A percentile compares a stretch with the other conserved stretches of the same genome.
Conservation (phyloP, 2,329 filamentous ascomycete genomes). For the Colletotrichum australisinense region DNA sequence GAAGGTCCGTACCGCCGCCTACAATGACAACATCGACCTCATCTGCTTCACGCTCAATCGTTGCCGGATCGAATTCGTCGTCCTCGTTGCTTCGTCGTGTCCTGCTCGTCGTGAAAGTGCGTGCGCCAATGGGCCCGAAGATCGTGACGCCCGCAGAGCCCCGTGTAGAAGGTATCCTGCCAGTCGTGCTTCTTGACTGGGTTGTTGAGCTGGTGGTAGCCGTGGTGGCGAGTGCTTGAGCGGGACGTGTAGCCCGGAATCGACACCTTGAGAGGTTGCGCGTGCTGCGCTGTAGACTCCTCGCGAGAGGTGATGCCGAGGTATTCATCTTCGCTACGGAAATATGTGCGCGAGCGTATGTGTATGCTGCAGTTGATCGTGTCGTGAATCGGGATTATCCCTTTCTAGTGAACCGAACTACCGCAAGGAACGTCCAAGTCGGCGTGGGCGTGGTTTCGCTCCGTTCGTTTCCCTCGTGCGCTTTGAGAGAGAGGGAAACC, state of each 20-base stretch:
- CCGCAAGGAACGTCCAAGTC: not conserved
- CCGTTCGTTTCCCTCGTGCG: not conserved
- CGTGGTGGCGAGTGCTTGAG: constrained; percentile 24
- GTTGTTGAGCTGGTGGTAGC: constrained; percentile 10
- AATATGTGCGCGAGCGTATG: not conserved
- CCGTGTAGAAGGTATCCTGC: constrained; percentile 8
- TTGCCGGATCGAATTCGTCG: constrained; percentile 74
- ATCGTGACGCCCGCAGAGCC: constrained; percentile 7
- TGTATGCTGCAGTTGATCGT: not conserved
- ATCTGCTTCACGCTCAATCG: constrained; percentile 87
- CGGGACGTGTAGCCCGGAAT: constrained; percentile 41
- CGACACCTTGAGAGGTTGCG: constrained; percentile 44
- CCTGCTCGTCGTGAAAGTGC: constrained; percentile 34
- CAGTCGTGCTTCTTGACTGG: not conserved
- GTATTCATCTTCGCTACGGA: constrained; percentile 19
- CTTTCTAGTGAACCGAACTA: not conserved
- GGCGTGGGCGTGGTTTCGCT: not conserved
- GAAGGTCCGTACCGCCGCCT: constrained; percentile 73
- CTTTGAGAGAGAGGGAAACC: not conserved
- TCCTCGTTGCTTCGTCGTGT: constrained; percentile 39
- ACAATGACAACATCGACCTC: constrained; percentile 97
- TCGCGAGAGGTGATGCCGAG: constrained; percentile 46
- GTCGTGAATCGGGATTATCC: not conserved
- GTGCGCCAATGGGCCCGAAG: constrained; percentile 21
- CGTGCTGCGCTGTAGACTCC: constrained; percentile 52